These are phyloP conservation scores for Triticum aestivum DNA, from an alignment of 176 grass and related monocot genomes.

Conservation along the genomic window IWGSC_CS_RefSeq_v2.1 NC_057813.1:660116621-660117120, in stretches of 20 bases:
- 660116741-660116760: slow-evolving; percentile 95
- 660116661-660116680: slow-evolving; percentile 78
- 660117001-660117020: background rate
- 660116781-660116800: slow-evolving; percentile 21
- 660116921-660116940: background rate
- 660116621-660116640: slow-evolving; percentile 99
- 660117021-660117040: slow-evolving; percentile 17
- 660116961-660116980: background rate
- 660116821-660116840: background rate
- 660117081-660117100: slow-evolving; percentile 39
- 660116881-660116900: background rate
- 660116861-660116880: background rate
- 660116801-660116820: slow-evolving; percentile 26
- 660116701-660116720: slow-evolving; percentile 88
- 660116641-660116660: slow-evolving; percentile 96
- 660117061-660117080: slow-evolving; percentile 33
- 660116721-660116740: slow-evolving; percentile 72
- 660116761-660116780: slow-evolving; percentile 94
- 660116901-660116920: background rate
- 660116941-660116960: background rate
- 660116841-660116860: background rate
- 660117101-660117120: slow-evolving; percentile 13
- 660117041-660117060: slow-evolving; percentile 24
- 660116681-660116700: slow-evolving; percentile 77
- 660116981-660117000: background rate